Percentiles rank a stretch among this genome's conserved stretches.
Evolutionary conservation across 208 protist genomes (phyloP).

Genomic region (Entamoeba invadens): DNA sequence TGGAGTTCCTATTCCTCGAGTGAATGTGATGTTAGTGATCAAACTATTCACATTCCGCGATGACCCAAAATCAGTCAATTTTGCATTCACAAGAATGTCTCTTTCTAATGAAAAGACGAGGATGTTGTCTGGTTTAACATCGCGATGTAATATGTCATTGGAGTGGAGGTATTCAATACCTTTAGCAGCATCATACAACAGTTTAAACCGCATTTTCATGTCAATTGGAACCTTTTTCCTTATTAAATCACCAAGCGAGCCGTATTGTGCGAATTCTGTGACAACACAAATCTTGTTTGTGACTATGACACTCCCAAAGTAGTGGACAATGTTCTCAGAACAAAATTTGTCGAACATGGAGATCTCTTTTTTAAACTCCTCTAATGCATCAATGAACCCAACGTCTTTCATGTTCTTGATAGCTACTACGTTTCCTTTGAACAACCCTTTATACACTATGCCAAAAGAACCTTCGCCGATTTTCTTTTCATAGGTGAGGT

Average conservation of each 20-base stretch:
- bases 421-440: neutral
- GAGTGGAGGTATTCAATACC: neutral
- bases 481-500: neutral
- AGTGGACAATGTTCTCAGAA: neutral
- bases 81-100: neutral
- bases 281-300: neutral
- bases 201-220: neutral
- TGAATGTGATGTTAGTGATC: neutral
- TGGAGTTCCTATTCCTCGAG: neutral
- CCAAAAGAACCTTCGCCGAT: neutral
- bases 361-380: neutral
- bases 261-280: neutral
- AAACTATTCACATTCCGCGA: neutral
- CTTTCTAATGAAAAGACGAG: neutral
- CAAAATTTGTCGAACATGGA: neutral
- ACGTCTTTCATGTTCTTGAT: neutral
- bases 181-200: neutral
- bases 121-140: neutral
- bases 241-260: neutral
- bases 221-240: neutral
- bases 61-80: neutral
- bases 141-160: neutral
- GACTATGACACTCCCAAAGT: neutral
- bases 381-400: neutral
- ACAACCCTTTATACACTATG: neutral